Base-by-base conservation (phyloP, 2,329 filamentous ascomycete genomes). In the Meredithiella fracta region DNA sequence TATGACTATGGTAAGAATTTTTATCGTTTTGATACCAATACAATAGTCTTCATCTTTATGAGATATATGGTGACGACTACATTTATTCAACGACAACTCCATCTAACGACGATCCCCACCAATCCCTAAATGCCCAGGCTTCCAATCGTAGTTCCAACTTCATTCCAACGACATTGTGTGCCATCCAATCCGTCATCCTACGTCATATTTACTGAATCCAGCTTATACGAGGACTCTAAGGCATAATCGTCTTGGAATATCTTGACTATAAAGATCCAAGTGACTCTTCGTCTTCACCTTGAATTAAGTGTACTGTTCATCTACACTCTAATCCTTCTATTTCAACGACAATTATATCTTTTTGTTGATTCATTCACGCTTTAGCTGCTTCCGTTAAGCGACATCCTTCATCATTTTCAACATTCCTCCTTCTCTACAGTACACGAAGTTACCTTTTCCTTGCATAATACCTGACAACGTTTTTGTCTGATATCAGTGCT, bases 361-460 rank as follows among this genome's bases (percentile, higher is more conserved):
- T n/a, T n/a, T n/a, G n/a, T n/a, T n/a, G n/a, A n/a, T n/a, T n/a
- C n/a, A n/a, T n/a, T n/a, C n/a, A n/a, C n/a, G 59, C 47, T 75
- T 74, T 63, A 73, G 69, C 67, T 77, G 74, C 66, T 77, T 77
- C 68, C 72, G 67, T 56, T 61, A 59, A 47, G n/a, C 44, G 31
- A 23, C 9, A 17, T 38, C n/a, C 9, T 38, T 38, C 3, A 38
- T 38, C 9, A 9, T 38, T 38, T 38, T n/a, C 9, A 38, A 2
- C n/a, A 11, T 9, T 4, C 3, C 9, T 38, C n/a, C 34, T 11
- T 11, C n/a, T n/a, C 3, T n/a, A 38, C 9, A n/a, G n/a, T 11
- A 38, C 3, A 38, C 3, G n/a, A 4, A 11, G 9, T 38, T 38
- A 38, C 37, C 5, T 14, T 8, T 8, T n/a, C n/a, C n/a, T n/a